These are phyloP conservation scores for Penicillium psychrofluorescens DNA, from an alignment of 495 filamentous ascomycete species.

Conservation along the genomic window DNA sequence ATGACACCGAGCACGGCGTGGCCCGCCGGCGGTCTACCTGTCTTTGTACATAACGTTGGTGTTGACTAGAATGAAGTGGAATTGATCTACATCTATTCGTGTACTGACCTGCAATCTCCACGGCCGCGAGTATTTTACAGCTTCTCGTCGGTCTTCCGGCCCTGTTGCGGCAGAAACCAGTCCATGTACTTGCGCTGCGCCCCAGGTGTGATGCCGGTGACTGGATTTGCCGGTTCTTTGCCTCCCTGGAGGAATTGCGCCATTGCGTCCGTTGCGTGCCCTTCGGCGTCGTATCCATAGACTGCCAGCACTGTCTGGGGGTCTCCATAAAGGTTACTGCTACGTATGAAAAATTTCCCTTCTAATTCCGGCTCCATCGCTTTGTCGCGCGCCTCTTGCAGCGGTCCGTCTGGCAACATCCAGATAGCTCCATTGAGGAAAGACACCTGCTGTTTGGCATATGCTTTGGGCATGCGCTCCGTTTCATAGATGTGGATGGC, in stretches of 20 bases:
- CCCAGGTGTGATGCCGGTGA: background rate
- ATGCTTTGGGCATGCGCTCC: slow-evolving; percentile 21
- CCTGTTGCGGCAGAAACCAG: background rate
- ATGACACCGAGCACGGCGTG: background rate
- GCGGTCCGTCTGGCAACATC: slow-evolving; percentile 34
- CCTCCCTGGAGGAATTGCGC: slow-evolving; percentile 22
- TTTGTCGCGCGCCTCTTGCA: slow-evolving; percentile 27
- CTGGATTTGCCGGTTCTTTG: slow-evolving; percentile 40
- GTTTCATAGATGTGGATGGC: slow-evolving; percentile 14
- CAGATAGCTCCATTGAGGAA: slow-evolving; percentile 25
- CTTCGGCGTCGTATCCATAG: slow-evolving; percentile 12
- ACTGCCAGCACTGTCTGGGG: slow-evolving; percentile 22
- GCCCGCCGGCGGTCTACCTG: background rate
- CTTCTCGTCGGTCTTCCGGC: background rate
- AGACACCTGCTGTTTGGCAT: slow-evolving; percentile 20
- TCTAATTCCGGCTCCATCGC: slow-evolving; percentile 22
- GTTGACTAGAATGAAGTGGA: background rate
- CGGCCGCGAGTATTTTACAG: background rate
- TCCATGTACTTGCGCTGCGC: slow-evolving; percentile 1
- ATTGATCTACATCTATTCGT: background rate
- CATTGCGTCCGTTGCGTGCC: slow-evolving; percentile 13
- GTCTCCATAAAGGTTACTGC: slow-evolving; percentile 37
- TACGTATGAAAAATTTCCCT: slow-evolving; percentile 14
- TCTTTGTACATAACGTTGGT: background rate
- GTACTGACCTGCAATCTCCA: background rate